Conservation (phyloP, 1,139 yeast species). For the Kodamaea suecica region DNA sequence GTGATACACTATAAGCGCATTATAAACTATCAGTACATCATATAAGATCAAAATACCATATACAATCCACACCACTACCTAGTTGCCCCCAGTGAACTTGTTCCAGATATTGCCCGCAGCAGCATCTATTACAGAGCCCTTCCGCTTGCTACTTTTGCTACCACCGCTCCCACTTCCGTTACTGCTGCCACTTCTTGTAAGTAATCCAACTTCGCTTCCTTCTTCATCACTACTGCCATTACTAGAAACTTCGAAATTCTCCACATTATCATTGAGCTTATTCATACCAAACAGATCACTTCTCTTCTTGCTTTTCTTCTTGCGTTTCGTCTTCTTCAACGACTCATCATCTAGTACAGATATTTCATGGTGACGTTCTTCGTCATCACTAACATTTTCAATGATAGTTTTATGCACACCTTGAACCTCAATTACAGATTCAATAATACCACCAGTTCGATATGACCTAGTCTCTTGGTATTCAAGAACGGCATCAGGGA, state of each 20-base stretch:
- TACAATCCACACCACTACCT: not conserved
- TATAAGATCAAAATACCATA: too few species aligned
- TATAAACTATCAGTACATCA: slow-evolving; percentile 1
- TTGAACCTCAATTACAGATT: slow-evolving; percentile 76
- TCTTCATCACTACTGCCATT: not conserved
- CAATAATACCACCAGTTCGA: slow-evolving; percentile 72
- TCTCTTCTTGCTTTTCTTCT: slow-evolving; percentile 10
- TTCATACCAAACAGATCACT: slow-evolving; percentile 17
- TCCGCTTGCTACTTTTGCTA: slow-evolving; percentile 2
- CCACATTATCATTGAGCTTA: slow-evolving; percentile 6
- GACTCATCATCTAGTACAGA: slow-evolving; percentile 3
- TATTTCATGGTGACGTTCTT: slow-evolving; percentile 16
- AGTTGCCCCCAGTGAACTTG: slow-evolving; percentile 6
- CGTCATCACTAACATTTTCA: slow-evolving; percentile 52
- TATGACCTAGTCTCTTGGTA: slow-evolving; percentile 38
- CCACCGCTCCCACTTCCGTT: not conserved
- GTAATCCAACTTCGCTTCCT: not conserved
- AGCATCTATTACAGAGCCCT: slow-evolving; percentile 2
- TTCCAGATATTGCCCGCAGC: slow-evolving; percentile 6
- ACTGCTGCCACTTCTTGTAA: not conserved
- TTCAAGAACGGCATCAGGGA: slow-evolving; percentile 20
- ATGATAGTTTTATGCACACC: slow-evolving; percentile 88
- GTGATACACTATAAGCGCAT: too few species aligned
- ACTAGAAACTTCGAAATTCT: not conserved
- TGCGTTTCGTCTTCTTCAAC: slow-evolving; percentile 7